phyloP scores from a whole-genome alignment of 306 rosid genomes.

The Astragalus membranaceus region DNA sequence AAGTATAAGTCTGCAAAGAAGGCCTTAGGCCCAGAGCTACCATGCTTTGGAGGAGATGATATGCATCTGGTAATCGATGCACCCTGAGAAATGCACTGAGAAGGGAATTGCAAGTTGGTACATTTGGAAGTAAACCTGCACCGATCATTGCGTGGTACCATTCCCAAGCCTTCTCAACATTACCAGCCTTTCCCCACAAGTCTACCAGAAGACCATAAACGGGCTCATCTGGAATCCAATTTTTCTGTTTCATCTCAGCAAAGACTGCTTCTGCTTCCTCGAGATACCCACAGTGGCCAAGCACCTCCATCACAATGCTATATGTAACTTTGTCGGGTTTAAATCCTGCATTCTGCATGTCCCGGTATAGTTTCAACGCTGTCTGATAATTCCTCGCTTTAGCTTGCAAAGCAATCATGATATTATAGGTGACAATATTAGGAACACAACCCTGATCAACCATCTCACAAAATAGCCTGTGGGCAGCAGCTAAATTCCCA shows the following conservation, averaged over 20 bases:
- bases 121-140: conserved; percentile 87
- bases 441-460: conserved; percentile 84
- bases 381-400: conserved; percentile 84
- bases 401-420: conserved; percentile 93
- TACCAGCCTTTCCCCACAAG: conserved; percentile 95
- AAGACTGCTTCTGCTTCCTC: conserved; percentile 83
- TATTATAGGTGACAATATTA: conserved; percentile 85
- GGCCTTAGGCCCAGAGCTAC: conserved; percentile 65
- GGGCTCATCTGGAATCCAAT: conserved; percentile 90
- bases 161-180: conserved; percentile 81
- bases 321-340: conserved; percentile 88
- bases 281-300: conserved; percentile 87
- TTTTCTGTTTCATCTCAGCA: conserved; percentile 64
- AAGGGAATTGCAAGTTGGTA: conserved; percentile 85
- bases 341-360: conserved; percentile 81
- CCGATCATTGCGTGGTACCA: conserved; percentile 79
- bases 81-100: conserved; percentile 88
- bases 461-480: conserved; percentile 79
- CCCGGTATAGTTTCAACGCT: conserved; percentile 69
- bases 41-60: conserved; percentile 70
- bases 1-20: conserved; percentile 81
- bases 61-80: conserved; percentile 64
- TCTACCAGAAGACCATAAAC: conserved; percentile 93
- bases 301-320: conserved; percentile 96
- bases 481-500: conserved; percentile 77